These are phyloP conservation scores for Backusella mclennaniae DNA, from an alignment of 192 early-diverging fungal genomes.

Conservation along the genomic window DNA sequence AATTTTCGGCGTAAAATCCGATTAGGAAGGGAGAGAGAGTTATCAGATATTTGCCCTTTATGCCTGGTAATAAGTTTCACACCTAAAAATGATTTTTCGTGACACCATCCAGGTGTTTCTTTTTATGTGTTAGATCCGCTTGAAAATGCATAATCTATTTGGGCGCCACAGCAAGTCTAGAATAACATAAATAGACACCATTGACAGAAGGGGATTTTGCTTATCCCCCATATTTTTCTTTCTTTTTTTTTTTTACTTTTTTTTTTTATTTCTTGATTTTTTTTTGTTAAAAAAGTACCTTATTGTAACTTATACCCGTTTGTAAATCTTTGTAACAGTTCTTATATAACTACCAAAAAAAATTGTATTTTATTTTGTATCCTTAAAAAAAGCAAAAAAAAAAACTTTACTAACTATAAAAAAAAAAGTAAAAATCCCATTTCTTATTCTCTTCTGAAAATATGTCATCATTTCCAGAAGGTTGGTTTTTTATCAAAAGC, in stretches of 20 bases:
- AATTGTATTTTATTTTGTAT: background rate
- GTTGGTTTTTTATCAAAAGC: slow-evolving; percentile 31
- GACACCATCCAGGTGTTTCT: background rate
- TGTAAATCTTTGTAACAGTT: background rate
- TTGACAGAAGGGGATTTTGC: background rate
- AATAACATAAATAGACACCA: slow-evolving; percentile 2
- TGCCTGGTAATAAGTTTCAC: background rate
- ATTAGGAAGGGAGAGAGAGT: background rate
- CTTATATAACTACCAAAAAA: background rate
- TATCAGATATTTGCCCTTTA: background rate
- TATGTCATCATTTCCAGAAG: slow-evolving; percentile 22
- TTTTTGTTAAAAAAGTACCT: background rate
- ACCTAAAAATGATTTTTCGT: background rate
- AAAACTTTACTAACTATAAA: background rate
- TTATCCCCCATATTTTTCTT: slow-evolving; percentile 1
- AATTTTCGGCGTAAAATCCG: background rate
- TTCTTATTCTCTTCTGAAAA: background rate
- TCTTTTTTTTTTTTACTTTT: background rate
- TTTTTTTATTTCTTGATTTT: too few species aligned
- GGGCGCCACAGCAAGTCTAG: slow-evolving; percentile 1
- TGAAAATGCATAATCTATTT: slow-evolving; percentile 3
- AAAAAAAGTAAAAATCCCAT: background rate
- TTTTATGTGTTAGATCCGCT: background rate
- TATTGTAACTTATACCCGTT: background rate
- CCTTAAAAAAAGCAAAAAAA: background rate